These are phyloP conservation scores for Nematocida sp. DNA, from an alignment of 371 early-diverging fungal species.

Conservation along the genomic window DNA sequence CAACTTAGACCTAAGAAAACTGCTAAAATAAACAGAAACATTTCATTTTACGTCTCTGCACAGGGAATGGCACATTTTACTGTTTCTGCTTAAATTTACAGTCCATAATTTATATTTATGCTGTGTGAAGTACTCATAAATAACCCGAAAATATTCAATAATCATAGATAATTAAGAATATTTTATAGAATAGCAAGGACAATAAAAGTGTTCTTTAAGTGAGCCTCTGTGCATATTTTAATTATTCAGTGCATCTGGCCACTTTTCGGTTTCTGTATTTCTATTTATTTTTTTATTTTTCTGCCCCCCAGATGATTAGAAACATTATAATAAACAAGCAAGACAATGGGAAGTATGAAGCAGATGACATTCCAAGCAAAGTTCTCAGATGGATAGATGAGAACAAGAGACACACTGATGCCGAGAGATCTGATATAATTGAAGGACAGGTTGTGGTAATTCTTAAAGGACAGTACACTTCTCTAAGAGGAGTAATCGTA, in stretches of 20 bases:
- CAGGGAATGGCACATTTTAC: too few relatives aligned
- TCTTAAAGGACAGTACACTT: constrained; percentile 41
- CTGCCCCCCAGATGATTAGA: constrained; percentile 51
- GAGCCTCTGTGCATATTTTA: too few relatives aligned
- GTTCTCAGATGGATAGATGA: constrained; percentile 47
- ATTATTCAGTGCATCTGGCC: too few relatives aligned
- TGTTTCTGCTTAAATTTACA: too few relatives aligned
- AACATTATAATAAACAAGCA: constrained; percentile 54
- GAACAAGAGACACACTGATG: constrained; percentile 49
- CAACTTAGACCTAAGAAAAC: constrained; percentile 64
- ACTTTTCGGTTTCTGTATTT: constrained; percentile 7
- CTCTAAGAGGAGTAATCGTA: constrained; percentile 41
- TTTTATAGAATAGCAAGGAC: too few relatives aligned
- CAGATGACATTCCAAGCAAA: constrained; percentile 50
- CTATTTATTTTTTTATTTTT: constrained; percentile 32
- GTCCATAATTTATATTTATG: too few relatives aligned
- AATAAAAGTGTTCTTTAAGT: too few relatives aligned
- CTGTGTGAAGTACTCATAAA: too few relatives aligned
- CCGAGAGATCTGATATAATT: constrained; percentile 39
- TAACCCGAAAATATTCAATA: too few relatives aligned
- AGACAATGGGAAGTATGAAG: constrained; percentile 32
- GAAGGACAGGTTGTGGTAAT: constrained; percentile 54
- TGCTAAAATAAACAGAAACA: constrained; percentile 65
- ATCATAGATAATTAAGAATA: too few relatives aligned
- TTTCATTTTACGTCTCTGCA: too few relatives aligned